Evolutionary conservation across 2,329 filamentous ascomycete genomes (phyloP).

Genomic region (Aspergillus sp.): DNA sequence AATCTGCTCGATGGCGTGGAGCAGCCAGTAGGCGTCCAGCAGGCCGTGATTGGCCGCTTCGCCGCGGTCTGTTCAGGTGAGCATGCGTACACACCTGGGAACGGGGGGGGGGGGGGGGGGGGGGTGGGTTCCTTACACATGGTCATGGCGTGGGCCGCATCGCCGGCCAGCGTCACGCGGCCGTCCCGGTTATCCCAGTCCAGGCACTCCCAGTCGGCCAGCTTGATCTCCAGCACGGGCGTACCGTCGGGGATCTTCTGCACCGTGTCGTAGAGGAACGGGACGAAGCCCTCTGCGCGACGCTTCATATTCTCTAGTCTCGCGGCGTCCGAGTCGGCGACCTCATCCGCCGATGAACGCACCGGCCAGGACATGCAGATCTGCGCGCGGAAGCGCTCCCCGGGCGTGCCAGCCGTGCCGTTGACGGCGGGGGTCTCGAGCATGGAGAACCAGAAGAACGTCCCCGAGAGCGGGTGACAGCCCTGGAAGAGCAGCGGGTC

Average conservation of each 20-base stretch:
- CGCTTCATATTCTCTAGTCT: conserved; percentile 44
- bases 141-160: conserved; percentile 34
- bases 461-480: conserved; percentile 21
- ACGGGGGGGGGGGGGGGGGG: neutral
- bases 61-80: conserved; percentile 23
- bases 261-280: conserved; percentile 21
- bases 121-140: conserved; percentile 28
- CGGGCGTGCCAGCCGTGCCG: conserved; percentile 30
- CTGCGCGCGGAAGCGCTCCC: conserved; percentile 43
- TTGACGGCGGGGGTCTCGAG: conserved; percentile 43
- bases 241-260: conserved; percentile 27
- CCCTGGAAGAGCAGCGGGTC: conserved; percentile 41
- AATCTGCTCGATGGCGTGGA: conserved; percentile 16
- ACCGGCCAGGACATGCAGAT: conserved; percentile 50
- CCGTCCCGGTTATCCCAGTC: conserved; percentile 31
- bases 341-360: conserved; percentile 30
- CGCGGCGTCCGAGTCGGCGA: conserved; percentile 31
- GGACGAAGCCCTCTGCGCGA: conserved; percentile 21
- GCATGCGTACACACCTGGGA: neutral
- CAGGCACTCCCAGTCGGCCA: conserved; percentile 29
- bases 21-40: conserved; percentile 23
- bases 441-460: conserved; percentile 33
- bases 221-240: conserved; percentile 25
- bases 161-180: conserved; percentile 28
- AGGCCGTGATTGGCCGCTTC: conserved; percentile 36